phyloP scores from a whole-genome alignment of 352 stramenopile genomes.

The Pythium aristosporum region DNA sequence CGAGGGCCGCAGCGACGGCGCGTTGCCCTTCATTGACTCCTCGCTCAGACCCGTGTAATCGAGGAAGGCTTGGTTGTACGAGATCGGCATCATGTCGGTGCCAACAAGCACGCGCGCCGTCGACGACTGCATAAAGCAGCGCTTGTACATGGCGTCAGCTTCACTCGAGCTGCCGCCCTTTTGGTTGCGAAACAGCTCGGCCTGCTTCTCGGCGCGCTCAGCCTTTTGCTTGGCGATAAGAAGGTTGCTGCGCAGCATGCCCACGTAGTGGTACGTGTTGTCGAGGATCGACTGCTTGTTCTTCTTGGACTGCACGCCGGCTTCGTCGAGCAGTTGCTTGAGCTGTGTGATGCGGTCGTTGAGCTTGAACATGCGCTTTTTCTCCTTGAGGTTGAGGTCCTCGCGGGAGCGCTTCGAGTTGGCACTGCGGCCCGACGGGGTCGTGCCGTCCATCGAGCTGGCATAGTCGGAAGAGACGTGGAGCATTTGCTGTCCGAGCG shows the following conservation, averaged over 20 bases:
- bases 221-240: conserved; percentile 38
- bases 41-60: conserved; percentile 42
- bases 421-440: conserved; percentile 30
- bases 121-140: conserved; percentile 66
- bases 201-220: conserved; percentile 32
- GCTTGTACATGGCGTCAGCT: conserved; percentile 50
- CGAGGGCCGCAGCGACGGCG: conserved; percentile 35
- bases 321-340: conserved; percentile 31
- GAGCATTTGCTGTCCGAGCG: conserved; percentile 64
- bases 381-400: conserved; percentile 84
- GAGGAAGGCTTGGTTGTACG: conserved; percentile 60
- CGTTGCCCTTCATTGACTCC: conserved; percentile 38
- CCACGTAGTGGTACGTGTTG: conserved; percentile 35
- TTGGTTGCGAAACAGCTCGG: conserved; percentile 41
- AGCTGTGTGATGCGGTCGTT: conserved; percentile 76
- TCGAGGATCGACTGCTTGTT: conserved; percentile 45
- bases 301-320: conserved; percentile 38
- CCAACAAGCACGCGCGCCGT: conserved; percentile 58
- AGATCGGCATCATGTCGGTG: conserved; percentile 47
- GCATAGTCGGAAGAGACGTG: conserved; percentile 69
- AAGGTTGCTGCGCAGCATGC: conserved; percentile 35
- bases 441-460: conserved; percentile 33
- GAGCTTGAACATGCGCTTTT: conserved; percentile 90
- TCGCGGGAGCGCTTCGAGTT: conserved; percentile 58
- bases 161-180: conserved; percentile 21